Base-by-base conservation (phyloP, 1,284 basidiomycete genomes). In the Cutaneotrichosporon curvatum region DNA sequence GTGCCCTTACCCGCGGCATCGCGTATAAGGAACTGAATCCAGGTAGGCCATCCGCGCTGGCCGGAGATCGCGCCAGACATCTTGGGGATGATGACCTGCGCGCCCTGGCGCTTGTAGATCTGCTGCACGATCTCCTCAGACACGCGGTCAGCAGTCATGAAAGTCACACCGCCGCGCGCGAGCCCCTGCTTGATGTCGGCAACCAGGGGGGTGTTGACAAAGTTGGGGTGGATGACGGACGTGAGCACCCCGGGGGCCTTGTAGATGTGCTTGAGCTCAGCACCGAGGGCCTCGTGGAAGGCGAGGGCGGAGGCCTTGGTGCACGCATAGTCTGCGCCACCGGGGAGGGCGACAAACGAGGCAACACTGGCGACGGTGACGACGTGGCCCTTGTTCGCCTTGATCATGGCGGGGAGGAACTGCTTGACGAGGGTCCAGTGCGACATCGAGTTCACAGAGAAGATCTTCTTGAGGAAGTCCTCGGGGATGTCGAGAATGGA, bases 61-160 rank as follows among this genome's bases (percentile, higher is more conserved):
- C 32, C 37, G 20, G 45, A 40, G 23, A 46, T 31, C 12, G 15
- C 12, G 15, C 31, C 21, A 22, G 45, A 46, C 16, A 25, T n/a
- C n/a, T 33, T 33, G 37, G 50, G 50, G n/a, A 51, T 47, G 32
- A 51, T 40, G 40, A 51, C 22, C 37, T 51, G 50, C n/a, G 37
- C 50, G 22, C 41, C 34, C 25, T 40, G 23, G 30, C 41, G 25
- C 41, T 40, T 40, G 45, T 40, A 51, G 18, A 51, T 35, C 41
- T 51, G 50, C 11, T 33, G 22, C 31, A 40, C 42, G 38, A 51
- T 47, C n/a, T 43, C 45, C 22, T 37, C 36, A 2, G 45, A 45
- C 28, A 51, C 50, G 5, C 34, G 31, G 30, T 45, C 37, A 18
- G 37, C 31, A 2, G 50, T 40, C 11, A 51, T 18, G 41, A 51